These are phyloP conservation scores for Pichia thaimueangensis DNA, from an alignment of 805 yeast genomes.

Conservation along the genomic window DNA sequence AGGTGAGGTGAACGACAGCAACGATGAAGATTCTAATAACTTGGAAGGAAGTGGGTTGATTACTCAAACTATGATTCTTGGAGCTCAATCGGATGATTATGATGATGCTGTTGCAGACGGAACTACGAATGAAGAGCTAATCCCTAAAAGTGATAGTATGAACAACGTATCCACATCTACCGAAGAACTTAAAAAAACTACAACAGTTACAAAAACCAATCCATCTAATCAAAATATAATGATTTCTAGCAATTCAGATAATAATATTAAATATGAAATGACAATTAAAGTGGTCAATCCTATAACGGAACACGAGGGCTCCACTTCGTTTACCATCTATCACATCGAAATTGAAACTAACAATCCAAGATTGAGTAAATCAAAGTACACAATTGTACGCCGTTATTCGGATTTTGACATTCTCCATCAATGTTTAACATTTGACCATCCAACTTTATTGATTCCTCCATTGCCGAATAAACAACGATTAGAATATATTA, in stretches of 20 bases:
- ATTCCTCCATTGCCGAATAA: constrained; percentile 95
- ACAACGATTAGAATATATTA: constrained; percentile 82
- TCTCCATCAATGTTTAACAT: constrained; percentile 63
- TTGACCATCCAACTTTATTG: constrained; percentile 78
- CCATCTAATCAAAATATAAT: neutral
- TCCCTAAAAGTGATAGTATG: no score
- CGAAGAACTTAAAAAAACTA: neutral
- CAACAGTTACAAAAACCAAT: neutral
- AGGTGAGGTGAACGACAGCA: neutral
- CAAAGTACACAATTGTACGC: constrained; percentile 53
- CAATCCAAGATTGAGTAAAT: constrained; percentile 47
- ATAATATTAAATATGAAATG: constrained; percentile 15
- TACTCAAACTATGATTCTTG: constrained; percentile 11
- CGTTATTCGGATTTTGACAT: constrained; percentile 84
- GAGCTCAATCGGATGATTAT: neutral
- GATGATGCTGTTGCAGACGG: neutral
- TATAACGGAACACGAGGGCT: constrained; percentile 63
- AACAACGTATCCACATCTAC: constrained; percentile 4
- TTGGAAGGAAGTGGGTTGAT: constrained; percentile 13
- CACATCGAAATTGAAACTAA: constrained; percentile 57
- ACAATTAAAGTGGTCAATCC: constrained; percentile 50
- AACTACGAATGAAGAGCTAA: neutral
- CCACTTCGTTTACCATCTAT: constrained; percentile 72
- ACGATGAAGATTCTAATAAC: neutral
- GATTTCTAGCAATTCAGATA: neutral